Evolutionary conservation across 1,139 yeast species (phyloP).

Genomic region (Blastobotrys petasosporus): DNA sequence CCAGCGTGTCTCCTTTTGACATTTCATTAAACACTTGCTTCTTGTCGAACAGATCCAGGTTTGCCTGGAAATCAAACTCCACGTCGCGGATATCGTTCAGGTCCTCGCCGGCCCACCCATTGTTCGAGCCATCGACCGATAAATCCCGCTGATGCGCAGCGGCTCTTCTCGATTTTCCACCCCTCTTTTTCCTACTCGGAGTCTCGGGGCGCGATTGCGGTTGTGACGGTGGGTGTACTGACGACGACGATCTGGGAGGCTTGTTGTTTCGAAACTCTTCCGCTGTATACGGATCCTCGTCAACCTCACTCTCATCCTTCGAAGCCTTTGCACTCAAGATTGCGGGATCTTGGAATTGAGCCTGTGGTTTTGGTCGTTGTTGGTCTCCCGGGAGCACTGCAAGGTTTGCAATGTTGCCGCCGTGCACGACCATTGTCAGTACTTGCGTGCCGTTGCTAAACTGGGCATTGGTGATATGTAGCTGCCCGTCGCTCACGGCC

Average conservation of each 20-base stretch:
- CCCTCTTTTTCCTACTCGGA: slow-evolving; percentile 3
- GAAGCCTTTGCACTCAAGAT: slow-evolving; percentile 24
- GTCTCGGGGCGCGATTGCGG: slow-evolving; percentile 1
- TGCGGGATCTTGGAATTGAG: slow-evolving; percentile 27
- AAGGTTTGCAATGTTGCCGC: slow-evolving; percentile 28
- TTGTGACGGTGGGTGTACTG: slow-evolving; percentile 5
- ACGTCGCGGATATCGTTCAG: slow-evolving; percentile 35
- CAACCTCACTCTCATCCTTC: slow-evolving; percentile 19
- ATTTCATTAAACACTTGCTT: slow-evolving; percentile 72
- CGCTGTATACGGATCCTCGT: slow-evolving; percentile 22
- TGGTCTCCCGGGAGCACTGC: slow-evolving; percentile 30
- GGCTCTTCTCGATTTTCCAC: slow-evolving; percentile 6
- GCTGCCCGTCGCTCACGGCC: slow-evolving; percentile 28
- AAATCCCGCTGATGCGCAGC: slow-evolving; percentile 9
- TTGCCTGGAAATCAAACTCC: slow-evolving; percentile 85
- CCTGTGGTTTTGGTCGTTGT: slow-evolving; percentile 5
- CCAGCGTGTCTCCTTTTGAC: slow-evolving; percentile 57
- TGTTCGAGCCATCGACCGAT: slow-evolving; percentile 1
- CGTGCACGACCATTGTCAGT: slow-evolving; percentile 22
- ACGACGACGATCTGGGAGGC: slow-evolving; percentile 3
- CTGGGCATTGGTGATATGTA: slow-evolving; percentile 26
- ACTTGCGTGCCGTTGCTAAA: slow-evolving; percentile 21
- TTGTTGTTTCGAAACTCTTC: slow-evolving; percentile 13
- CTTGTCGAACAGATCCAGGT: slow-evolving; percentile 79
- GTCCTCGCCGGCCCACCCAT: slow-evolving; percentile 26